These are phyloP conservation scores for Fusarium haematococcum DNA, from an alignment of 2,329 filamentous ascomycete genomes.

Conservation along the genomic window DNA sequence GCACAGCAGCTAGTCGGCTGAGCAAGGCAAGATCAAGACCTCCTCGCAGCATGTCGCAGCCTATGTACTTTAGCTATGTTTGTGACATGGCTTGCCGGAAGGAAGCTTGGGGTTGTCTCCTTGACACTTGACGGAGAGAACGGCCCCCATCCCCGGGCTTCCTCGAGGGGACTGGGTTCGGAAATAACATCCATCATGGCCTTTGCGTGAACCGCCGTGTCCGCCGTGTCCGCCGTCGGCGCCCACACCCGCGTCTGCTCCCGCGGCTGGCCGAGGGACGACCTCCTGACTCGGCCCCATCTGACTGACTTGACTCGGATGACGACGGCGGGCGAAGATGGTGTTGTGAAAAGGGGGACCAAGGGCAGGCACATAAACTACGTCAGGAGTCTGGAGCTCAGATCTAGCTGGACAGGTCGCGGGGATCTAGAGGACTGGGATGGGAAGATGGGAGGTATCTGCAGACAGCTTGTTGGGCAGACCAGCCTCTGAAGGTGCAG, in stretches of 20 bases:
- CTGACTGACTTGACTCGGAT: constrained; percentile 47
- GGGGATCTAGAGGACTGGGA: constrained; percentile 27
- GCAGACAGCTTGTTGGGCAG: constrained; percentile 9
- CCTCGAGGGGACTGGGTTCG: constrained; percentile 6
- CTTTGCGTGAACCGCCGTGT: constrained; percentile 9
- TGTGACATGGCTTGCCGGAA: constrained; percentile 28
- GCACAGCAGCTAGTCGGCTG: constrained; percentile 30
- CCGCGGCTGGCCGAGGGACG: constrained; percentile 38
- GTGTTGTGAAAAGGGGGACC: constrained; percentile 31
- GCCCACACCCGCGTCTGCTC: constrained; percentile 3
- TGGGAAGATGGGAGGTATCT: constrained; percentile 26
- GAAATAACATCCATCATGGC: constrained; percentile 17
- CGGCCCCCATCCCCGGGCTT: constrained; percentile 25
- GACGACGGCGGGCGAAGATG: constrained; percentile 36
- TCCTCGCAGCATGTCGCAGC: constrained; percentile 20
- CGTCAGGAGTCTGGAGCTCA: constrained; percentile 39
- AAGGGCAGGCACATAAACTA: constrained; percentile 20
- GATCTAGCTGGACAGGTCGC: constrained; percentile 28
- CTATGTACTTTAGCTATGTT: constrained; percentile 20
- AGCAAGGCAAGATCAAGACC: constrained; percentile 36
- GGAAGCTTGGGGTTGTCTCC: constrained; percentile 29
- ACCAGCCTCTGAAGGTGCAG: constrained; percentile 1
- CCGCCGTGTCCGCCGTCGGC: constrained; percentile 8
- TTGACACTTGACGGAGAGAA: constrained; percentile 12
- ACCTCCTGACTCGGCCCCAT: constrained; percentile 45